These are phyloP conservation scores for Plasmodium yoelii DNA, from an alignment of 169 alveolate genomes.

Conservation along the genomic window DNA sequence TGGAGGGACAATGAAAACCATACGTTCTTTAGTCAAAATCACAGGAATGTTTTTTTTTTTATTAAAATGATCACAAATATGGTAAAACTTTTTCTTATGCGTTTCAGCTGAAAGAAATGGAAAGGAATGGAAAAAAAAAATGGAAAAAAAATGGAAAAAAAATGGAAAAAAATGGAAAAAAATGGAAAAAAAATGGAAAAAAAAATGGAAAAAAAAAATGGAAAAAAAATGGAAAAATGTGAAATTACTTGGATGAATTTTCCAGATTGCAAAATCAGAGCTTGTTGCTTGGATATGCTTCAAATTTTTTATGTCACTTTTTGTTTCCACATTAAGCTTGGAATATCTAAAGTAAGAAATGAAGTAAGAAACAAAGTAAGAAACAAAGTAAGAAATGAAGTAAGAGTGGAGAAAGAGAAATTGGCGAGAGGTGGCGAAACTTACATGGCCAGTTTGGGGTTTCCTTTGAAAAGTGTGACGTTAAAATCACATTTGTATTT, in stretches of 20 bases:
- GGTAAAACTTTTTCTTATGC: conserved; percentile 45
- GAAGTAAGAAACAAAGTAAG: neutral
- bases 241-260: conserved; percentile 44
- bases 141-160: too few species aligned
- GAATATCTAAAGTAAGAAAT: conserved; percentile 23
- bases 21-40: conserved; percentile 17
- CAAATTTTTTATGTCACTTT: conserved; percentile 50
- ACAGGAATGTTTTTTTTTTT: conserved; percentile 61
- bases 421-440: too few species aligned
- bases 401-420: neutral
- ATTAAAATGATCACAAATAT: conserved; percentile 54
- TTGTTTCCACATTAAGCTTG: conserved; percentile 53
- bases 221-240: too few species aligned
- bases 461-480: conserved; percentile 34
- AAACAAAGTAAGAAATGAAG: neutral
- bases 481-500: conserved; percentile 56
- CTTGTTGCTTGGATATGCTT: conserved; percentile 28
- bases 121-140: too few species aligned
- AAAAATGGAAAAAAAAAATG: too few species aligned
- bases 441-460: conserved; percentile 33
- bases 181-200: too few species aligned
- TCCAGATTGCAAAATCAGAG: conserved; percentile 39
- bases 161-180: too few species aligned
- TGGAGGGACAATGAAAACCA: conserved; percentile 36
- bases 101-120: too few species aligned